Evolutionary conservation across 129 eudicot genomes (phyloP), one percentile per base, ranked within the genome.

Genomic region (Chrysanthemum seticuspe): DNA sequence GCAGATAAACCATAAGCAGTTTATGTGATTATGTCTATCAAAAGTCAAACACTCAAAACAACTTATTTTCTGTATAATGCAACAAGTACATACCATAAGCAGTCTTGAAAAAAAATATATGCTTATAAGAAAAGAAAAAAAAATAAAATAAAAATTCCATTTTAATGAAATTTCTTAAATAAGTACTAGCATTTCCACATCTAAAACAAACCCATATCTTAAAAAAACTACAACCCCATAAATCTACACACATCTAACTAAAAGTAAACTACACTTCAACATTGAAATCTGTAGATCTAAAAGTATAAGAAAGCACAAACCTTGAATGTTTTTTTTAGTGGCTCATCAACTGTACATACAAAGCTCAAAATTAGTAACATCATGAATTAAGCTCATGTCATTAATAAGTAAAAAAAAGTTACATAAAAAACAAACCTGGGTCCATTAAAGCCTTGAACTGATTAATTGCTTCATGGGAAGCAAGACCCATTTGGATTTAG

Each of bases 281-380:
- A 78, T 31, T 13, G n/a, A 23, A 69, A 67, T 14, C 31, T 16
- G 51, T 47, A 80, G 83, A 80, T 72, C 62, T 76, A 71, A 81
- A 76, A 14, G 68, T 67, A 59, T n/a, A 72, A 47, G 10, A 57
- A 48, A 74, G 56, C 57, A 44, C 72, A 56, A 80, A 89, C 96
- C 96, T 89, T 82, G 65, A 87, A 89, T 50, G 95, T 80, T 51
- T 69, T 83, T 65, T 72, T 84, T 6, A 87, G 83, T 47, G 96
- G 83, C 72, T 89, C 93, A 18, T 88, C 97, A 82, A 84, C 97
- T 91, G 95, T 86, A 56, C 21, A 73, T 13, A 81, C 29, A 74
- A 61, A 84, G 48, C 60, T 69, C 67, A 9, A 72, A 31, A 73
- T 53, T 53, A 67, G 73, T 62, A 72, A 80, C 25, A 74, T 13